Percentiles rank a stretch among this genome's conserved stretches.
phyloP scores from a whole-genome alignment of 2,329 filamentous ascomycete species.

The Diplodia mutila region DNA sequence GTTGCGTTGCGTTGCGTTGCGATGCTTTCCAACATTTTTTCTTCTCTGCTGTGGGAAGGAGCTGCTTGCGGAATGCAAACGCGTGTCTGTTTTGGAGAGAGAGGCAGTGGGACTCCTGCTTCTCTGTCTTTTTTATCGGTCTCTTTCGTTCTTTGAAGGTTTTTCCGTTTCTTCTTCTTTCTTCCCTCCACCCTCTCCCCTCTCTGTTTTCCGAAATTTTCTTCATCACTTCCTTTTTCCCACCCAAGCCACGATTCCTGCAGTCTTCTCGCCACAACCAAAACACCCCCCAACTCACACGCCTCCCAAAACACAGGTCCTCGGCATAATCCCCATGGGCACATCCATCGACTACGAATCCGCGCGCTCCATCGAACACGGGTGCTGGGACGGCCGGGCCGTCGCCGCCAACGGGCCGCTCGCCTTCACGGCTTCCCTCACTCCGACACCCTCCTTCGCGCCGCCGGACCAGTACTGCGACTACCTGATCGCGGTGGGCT shows the following conservation, averaged over 20 bases:
- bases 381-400: constrained; percentile 52
- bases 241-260: no score
- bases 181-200: no score
- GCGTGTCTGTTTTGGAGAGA: not conserved
- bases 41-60: not conserved
- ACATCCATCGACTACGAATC: constrained; percentile 58
- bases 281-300: not conserved
- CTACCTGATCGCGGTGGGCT: constrained; percentile 52
- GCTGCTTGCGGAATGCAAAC: not conserved
- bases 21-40: no score
- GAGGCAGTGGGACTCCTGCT: no score
- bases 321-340: constrained; percentile 56
- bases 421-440: constrained; percentile 43
- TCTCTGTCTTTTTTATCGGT: no score
- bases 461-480: constrained; percentile 49
- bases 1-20: no score
- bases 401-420: constrained; percentile 37
- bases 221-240: no score
- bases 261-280: no score
- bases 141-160: not conserved
- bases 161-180: no score
- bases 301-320: constrained; percentile 43
- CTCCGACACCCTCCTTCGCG: constrained; percentile 48
- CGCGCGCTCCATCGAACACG: constrained; percentile 46
- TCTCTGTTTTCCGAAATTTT: no score